These are phyloP conservation scores for Sindora glabra DNA, from an alignment of 306 rosid species.

Conservation along the genomic window DNA sequence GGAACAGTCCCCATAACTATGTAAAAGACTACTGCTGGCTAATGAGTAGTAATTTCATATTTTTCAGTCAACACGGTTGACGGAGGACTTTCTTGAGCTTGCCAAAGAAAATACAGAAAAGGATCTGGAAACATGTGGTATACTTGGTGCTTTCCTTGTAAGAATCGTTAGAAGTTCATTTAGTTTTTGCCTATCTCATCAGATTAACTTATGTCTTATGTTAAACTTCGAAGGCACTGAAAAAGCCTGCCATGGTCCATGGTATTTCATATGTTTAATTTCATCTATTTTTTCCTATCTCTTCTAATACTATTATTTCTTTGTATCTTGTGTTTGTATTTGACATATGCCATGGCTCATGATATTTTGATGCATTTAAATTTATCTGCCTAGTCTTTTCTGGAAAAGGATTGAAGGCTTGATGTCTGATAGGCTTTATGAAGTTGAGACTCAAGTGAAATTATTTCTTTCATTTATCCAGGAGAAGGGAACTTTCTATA, in stretches of 20 bases:
- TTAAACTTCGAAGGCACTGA: constrained; percentile 9
- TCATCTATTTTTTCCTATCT: not conserved
- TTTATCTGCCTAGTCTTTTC: too few species aligned
- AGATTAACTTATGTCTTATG: not conserved
- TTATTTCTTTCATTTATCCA: constrained; percentile 28
- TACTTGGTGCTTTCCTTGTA: constrained; percentile 73
- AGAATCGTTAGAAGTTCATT: constrained; percentile 27
- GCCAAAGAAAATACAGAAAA: constrained; percentile 63
- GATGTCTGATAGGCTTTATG: not conserved
- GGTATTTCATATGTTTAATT: not conserved
- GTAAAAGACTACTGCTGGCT: constrained; percentile 11
- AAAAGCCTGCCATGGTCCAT: not conserved
- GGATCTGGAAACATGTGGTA: constrained; percentile 81
- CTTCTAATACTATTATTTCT: too few species aligned
- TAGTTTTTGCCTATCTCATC: not conserved
- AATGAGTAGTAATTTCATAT: constrained; percentile 2
- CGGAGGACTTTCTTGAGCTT: constrained; percentile 71
- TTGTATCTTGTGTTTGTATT: too few species aligned
- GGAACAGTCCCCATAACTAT: too few species aligned
- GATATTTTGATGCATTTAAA: too few species aligned
- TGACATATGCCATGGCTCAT: too few species aligned
- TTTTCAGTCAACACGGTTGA: constrained; percentile 51
- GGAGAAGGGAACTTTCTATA: constrained; percentile 57
- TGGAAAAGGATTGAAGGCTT: too few species aligned
- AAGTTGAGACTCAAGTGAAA: not conserved